These are phyloP conservation scores for Wickerhamiella allomyrinae DNA, from an alignment of 805 yeast species.

Conservation along the genomic window DNA sequence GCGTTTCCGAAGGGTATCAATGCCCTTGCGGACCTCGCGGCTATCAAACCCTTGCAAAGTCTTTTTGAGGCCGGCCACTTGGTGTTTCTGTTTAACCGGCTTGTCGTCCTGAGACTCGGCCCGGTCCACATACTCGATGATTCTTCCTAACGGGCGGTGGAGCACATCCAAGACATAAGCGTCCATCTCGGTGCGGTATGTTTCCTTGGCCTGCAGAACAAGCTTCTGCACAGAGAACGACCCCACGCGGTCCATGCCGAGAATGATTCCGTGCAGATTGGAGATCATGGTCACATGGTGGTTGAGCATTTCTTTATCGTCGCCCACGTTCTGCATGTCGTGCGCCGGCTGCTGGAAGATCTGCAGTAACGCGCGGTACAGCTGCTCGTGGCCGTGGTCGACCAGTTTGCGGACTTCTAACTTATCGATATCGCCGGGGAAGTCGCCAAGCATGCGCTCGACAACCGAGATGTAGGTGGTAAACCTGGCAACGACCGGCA, in stretches of 20 bases:
- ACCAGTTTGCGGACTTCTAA: conserved; percentile 1
- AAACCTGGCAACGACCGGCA: conserved; percentile 33
- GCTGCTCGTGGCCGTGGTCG: conserved; percentile 7
- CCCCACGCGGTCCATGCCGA: conserved; percentile 17
- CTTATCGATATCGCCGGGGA: conserved; percentile 2
- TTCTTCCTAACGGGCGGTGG: conserved; percentile 47
- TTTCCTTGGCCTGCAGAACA: conserved; percentile 20
- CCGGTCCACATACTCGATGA: conserved; percentile 50
- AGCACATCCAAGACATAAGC: conserved; percentile 35
- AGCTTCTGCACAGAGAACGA: conserved; percentile 11
- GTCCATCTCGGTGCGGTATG: conserved; percentile 25
- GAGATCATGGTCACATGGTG: conserved; percentile 36
- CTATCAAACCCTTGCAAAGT: conserved; percentile 43
- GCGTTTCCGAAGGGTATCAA: conserved; percentile 40
- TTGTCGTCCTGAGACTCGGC: conserved; percentile 38
- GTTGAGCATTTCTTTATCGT: conserved; percentile 27
- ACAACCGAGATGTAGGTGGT: conserved; percentile 25
- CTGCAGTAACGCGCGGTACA: conserved; percentile 18
- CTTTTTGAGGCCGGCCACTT: conserved; percentile 33
- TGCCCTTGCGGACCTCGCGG: conserved; percentile 41
- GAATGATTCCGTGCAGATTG: conserved; percentile 37
- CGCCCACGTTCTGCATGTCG: conserved; percentile 3
- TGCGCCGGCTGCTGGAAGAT: conserved; percentile 10
- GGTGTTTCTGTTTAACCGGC: conserved; percentile 27
- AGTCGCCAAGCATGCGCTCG: conserved; percentile 10